A percentile compares a stretch with the other conserved stretches of the same genome.
Evolutionary conservation across 176 grass and related monocot genomes (phyloP).

Genomic region (Rhipidocladum racemiflorum): DNA sequence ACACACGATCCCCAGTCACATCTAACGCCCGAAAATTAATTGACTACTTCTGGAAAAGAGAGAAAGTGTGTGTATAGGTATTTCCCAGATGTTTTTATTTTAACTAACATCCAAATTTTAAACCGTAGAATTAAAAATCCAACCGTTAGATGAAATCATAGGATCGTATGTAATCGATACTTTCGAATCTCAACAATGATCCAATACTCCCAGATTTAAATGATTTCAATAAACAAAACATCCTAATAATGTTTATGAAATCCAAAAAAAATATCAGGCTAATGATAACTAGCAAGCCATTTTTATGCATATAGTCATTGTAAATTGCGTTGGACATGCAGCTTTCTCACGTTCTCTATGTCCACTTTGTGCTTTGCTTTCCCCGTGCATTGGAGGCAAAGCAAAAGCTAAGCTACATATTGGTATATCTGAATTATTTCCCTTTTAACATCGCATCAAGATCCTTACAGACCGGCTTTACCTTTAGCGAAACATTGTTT

Average conservation of each 20-base stretch:
- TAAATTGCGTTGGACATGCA: background rate
- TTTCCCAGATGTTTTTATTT: too few relatives aligned
- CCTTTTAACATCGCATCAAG: background rate
- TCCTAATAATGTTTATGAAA: too few relatives aligned
- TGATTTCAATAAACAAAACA: too few relatives aligned
- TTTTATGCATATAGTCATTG: too few relatives aligned
- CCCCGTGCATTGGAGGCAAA: conserved; percentile 5
- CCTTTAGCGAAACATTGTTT: background rate
- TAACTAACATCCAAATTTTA: too few relatives aligned
- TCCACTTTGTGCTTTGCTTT: conserved; percentile 1
- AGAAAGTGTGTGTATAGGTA: too few relatives aligned
- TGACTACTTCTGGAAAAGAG: background rate
- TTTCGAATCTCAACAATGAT: too few relatives aligned
- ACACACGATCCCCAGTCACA: background rate
- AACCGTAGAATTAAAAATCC: too few relatives aligned
- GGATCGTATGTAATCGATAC: too few relatives aligned
- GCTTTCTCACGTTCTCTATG: background rate
- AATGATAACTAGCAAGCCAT: background rate
- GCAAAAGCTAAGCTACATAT: conserved; percentile 1
- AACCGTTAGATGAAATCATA: too few relatives aligned
- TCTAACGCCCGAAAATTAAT: background rate
- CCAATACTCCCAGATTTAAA: too few relatives aligned
- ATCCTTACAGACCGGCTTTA: background rate
- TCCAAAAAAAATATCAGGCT: too few relatives aligned
- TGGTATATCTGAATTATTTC: background rate